Conservation (phyloP, 495 filamentous ascomycete species). For the Bacidia gigantensis region DNA sequence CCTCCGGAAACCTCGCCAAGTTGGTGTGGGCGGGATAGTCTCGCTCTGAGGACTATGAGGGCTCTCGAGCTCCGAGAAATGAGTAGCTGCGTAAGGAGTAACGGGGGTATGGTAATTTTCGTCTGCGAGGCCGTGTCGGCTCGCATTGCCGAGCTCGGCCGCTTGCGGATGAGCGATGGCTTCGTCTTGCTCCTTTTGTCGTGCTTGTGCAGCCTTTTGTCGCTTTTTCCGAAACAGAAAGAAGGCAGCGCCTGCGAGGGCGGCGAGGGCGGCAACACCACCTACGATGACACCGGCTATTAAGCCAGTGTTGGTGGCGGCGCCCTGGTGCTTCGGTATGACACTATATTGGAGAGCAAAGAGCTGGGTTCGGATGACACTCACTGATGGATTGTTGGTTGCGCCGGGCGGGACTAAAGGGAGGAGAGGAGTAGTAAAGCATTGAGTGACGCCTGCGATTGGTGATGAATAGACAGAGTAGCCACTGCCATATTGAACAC, state of each 20-base stretch:
- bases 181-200: not conserved
- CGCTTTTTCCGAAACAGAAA: not conserved
- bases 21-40: not conserved
- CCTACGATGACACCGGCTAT: constrained; percentile 2
- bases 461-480: constrained; percentile 18
- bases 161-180: not conserved
- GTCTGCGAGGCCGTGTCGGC: not conserved
- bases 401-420: constrained; percentile 7
- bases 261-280: not conserved
- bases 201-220: not conserved
- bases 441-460: constrained; percentile 17
- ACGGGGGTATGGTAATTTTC: not conserved
- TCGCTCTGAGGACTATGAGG: not conserved
- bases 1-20: too few species aligned
- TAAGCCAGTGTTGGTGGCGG: not conserved
- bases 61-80: not conserved
- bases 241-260: not conserved
- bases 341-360: constrained; percentile 18
- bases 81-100: not conserved
- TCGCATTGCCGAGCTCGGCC: not conserved
- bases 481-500: constrained; percentile 8
- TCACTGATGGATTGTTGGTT: constrained; percentile 9
- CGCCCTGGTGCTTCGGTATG: not conserved
- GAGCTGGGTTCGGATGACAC: constrained; percentile 14
- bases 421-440: constrained; percentile 12